Evolutionary conservation across 306 rosid species (phyloP), one percentile per base, ranked within the genome.

Genomic region (Herpetospermum pedunculosum): DNA sequence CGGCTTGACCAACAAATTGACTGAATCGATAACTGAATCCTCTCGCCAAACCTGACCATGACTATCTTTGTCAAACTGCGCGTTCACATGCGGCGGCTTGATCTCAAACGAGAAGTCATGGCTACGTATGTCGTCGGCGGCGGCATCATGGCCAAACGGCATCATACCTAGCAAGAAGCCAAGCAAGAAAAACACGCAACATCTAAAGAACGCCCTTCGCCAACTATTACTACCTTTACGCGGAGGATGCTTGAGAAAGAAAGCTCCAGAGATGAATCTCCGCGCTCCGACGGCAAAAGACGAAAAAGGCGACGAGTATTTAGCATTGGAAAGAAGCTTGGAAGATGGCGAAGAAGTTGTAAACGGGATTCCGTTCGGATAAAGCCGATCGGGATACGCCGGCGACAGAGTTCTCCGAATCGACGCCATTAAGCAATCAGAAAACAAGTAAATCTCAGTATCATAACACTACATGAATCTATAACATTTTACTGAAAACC

Each of bases 331-430:
- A 65, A 86, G 69, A 1, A 82, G 71, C 87, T 89, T 95, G 68
- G 87, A 88, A 58, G 96, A 80, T 7, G 93, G 87, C 13, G 96
- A 88, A 6, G 86, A 84, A 2, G 79, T 79, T 2, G 96, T 76
- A 59, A 86, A 79, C 11, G 75, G 80, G 41, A 74, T 78, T 3
- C 92, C 96, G 82, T 89, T 89, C 43, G 76, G 77, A 76, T 82
- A 75, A 59, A 70, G 72, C 52, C 96, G 91, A 76, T 91, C 96
- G 21, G 76, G 82, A 76, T 81, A 84, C 30, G 90, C 92, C 84
- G 99, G 99, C 79, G 97, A 92, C 0, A 85, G 81, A 64, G 96
- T 85, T 44, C 99, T 87, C 35, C 99, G 99, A 71, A 95, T 79
- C 44, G 97, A 92, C 68, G 93, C 96, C 99, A 95, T 95, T 18